These are phyloP conservation scores for Misopates orontium DNA, from an alignment of 257 asterid genomes.

Conservation along the genomic window DNA sequence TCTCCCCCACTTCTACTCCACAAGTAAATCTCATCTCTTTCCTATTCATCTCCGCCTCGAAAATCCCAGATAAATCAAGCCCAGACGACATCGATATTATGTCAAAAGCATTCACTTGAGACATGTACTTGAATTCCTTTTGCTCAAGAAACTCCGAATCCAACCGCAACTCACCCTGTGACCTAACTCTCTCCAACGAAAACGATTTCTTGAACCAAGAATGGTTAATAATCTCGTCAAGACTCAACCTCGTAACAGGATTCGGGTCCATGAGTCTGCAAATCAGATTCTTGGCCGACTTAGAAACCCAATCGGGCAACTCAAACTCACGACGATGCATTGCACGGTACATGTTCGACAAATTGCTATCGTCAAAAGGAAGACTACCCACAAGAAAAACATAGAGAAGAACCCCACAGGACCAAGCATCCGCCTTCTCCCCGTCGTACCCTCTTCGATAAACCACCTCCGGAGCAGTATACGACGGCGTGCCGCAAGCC, in stretches of 20 bases:
- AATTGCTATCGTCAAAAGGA: conserved; percentile 72
- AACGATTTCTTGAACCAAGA: conserved; percentile 68
- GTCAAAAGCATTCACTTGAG: conserved; percentile 73
- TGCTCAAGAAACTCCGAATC: conserved; percentile 32
- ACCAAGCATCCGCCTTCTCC: conserved; percentile 92
- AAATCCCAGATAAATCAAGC: conserved; percentile 64
- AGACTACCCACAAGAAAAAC: conserved; percentile 61
- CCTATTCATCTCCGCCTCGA: conserved; percentile 38
- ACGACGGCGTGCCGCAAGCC: conserved; percentile 91
- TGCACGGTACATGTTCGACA: conserved; percentile 68
- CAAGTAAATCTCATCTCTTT: conserved; percentile 70
- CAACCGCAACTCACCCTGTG: conserved; percentile 10
- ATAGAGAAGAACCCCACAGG: conserved; percentile 75
- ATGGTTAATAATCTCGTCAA: conserved; percentile 53
- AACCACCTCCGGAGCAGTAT: conserved; percentile 88
- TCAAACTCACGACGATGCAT: conserved; percentile 54
- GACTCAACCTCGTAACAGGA: conserved; percentile 56
- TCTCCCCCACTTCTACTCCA: conserved; percentile 38
- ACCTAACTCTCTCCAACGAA: conserved; percentile 33
- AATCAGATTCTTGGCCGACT: conserved; percentile 52
- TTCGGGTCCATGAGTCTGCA: conserved; percentile 72
- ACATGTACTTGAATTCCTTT: conserved; percentile 30
- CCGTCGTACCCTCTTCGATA: conserved; percentile 74
- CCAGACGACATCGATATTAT: conserved; percentile 80
- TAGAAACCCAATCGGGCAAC: conserved; percentile 71